Percentiles rank a stretch among this genome's conserved stretches.
phyloP scores from a whole-genome alignment of 2,329 filamentous ascomycete genomes.

The Lanzia echinophila region DNA sequence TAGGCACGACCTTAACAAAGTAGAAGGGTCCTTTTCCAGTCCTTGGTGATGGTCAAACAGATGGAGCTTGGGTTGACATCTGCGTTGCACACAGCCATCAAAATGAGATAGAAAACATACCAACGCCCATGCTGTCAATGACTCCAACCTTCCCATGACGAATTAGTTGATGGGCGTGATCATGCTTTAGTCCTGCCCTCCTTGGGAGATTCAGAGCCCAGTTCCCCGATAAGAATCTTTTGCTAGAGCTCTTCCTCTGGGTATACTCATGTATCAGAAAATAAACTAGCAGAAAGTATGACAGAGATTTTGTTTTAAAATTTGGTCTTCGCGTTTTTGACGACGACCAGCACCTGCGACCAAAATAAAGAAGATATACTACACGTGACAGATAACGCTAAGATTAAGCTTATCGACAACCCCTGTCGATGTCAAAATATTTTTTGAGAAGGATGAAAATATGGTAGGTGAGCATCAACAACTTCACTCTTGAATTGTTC shows the following conservation, averaged over 20 bases:
- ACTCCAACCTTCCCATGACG: conserved; percentile 18
- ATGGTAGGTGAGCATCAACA: background rate
- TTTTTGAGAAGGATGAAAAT: conserved; percentile 8
- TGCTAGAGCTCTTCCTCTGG: too few species aligned
- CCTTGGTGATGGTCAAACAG: background rate
- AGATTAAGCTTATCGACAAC: conserved; percentile 19
- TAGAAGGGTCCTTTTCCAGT: background rate
- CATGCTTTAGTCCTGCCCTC: too few species aligned
- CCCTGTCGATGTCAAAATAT: conserved; percentile 14
- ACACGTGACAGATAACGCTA: conserved; percentile 13
- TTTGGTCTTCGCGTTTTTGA: too few species aligned
- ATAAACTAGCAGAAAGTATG: too few species aligned
- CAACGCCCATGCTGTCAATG: conserved; percentile 23
- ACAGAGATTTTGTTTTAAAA: too few species aligned
- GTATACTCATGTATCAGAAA: too few species aligned
- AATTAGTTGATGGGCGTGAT: background rate
- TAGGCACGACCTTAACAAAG: background rate
- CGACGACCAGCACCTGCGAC: too few species aligned
- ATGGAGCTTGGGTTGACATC: too few species aligned
- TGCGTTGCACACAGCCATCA: background rate
- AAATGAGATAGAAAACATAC: conserved; percentile 14
- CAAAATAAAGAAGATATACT: background rate
- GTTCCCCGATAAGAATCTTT: too few species aligned
- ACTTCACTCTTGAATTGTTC: background rate
- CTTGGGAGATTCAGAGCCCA: too few species aligned